Conservation (phyloP, 2,329 filamentous ascomycete genomes). For the Phaeosphaeriaceae sp. region DNA sequence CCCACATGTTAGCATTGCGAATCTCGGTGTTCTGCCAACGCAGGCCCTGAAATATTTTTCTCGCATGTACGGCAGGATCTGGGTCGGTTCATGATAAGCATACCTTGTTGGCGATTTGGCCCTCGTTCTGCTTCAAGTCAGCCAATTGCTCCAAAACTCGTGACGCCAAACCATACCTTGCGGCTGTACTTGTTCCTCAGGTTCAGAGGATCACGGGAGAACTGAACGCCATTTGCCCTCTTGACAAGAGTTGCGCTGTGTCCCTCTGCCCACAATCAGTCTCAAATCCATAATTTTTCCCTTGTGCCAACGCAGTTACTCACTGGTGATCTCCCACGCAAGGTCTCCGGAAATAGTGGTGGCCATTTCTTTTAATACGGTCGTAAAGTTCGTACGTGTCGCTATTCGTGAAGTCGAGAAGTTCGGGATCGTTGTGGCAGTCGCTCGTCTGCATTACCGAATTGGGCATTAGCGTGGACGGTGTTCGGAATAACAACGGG, state of each 20-base stretch:
- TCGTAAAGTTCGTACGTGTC: slow-evolving; percentile 36
- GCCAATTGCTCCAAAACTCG: slow-evolving; percentile 16
- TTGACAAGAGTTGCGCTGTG: slow-evolving; percentile 93
- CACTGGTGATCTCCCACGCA: slow-evolving; percentile 95
- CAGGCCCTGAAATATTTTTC: too few species aligned
- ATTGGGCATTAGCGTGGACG: slow-evolving; percentile 29
- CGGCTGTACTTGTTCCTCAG: slow-evolving; percentile 87
- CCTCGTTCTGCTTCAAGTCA: slow-evolving; percentile 71
- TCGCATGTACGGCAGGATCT: background rate
- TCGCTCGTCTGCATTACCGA: slow-evolving; percentile 34
- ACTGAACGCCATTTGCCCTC: slow-evolving; percentile 83
- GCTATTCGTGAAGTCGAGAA: slow-evolving; percentile 20
- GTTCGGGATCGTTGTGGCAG: slow-evolving; percentile 30
- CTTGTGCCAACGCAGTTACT: slow-evolving; percentile 54
- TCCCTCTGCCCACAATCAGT: slow-evolving; percentile 64
- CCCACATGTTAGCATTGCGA: background rate
- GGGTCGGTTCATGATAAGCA: slow-evolving; percentile 16
- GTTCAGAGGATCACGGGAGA: slow-evolving; percentile 96
- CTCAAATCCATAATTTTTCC: slow-evolving; percentile 5
- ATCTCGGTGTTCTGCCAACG: background rate
- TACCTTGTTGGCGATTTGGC: slow-evolving; percentile 95
- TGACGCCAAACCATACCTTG: slow-evolving; percentile 67
- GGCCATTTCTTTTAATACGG: slow-evolving; percentile 54
- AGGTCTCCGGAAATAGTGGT: slow-evolving; percentile 81
- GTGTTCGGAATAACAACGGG: slow-evolving; percentile 28